A percentile compares a stretch with the other conserved stretches of the same genome.
Conservation (phyloP, 306 rosid species). For the Fragaria iinumae region DNA sequence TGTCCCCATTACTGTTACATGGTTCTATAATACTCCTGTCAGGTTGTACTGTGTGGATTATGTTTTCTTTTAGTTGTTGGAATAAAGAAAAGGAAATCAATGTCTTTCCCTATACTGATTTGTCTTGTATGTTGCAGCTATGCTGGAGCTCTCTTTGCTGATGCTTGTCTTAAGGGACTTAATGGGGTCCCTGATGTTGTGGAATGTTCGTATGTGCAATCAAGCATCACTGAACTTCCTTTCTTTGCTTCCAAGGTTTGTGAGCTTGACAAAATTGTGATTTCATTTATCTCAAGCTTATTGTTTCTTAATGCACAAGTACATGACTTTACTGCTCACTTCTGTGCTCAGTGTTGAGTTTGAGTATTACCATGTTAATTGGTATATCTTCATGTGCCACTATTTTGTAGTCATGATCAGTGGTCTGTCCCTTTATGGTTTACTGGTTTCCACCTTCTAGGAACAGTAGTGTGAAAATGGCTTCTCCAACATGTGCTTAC, state of each 20-base stretch:
- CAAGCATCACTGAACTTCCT: conserved; percentile 80
- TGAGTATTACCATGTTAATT: not conserved
- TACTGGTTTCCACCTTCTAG: not conserved
- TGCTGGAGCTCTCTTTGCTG: conserved; percentile 97
- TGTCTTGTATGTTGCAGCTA: conserved; percentile 49
- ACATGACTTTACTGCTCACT: not conserved
- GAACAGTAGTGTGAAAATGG: not conserved
- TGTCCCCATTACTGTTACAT: not conserved
- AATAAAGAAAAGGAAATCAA: not conserved
- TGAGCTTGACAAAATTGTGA: not conserved
- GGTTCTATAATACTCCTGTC: not conserved
- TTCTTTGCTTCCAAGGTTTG: conserved; percentile 97
- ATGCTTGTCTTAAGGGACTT: conserved; percentile 97
- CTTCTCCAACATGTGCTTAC: not conserved
- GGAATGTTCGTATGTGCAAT: conserved; percentile 93
- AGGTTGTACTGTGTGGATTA: not conserved
- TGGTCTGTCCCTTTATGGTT: not conserved
- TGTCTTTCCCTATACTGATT: not conserved
- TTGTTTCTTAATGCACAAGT: not conserved
- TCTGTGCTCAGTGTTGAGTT: not conserved
- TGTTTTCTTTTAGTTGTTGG: not conserved
- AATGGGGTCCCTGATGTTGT: conserved; percentile 98
- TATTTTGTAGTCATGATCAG: not conserved
- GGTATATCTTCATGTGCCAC: not conserved
- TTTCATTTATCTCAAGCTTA: not conserved